Evolutionary conservation across 2,329 filamentous ascomycete species (phyloP).

Genomic region (Helminthosporium solani): DNA sequence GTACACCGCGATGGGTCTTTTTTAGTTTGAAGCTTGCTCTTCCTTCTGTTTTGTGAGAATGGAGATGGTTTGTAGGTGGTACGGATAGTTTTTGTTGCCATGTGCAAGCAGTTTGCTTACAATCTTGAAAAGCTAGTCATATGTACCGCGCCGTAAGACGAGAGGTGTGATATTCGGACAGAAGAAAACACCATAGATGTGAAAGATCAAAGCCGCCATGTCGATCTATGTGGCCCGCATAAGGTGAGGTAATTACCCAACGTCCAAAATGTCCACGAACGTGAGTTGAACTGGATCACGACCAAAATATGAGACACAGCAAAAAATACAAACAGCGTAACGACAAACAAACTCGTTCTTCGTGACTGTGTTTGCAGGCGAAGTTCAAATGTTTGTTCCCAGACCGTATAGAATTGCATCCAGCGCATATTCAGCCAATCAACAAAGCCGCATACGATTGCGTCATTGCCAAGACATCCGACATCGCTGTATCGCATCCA

Average conservation of each 20-base stretch:
- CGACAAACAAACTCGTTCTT: not conserved
- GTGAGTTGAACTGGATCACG: no score
- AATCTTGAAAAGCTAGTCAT: not conserved
- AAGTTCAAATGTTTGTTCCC: no score
- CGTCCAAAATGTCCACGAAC: no score
- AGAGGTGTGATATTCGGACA: not conserved
- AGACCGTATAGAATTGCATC: no score
- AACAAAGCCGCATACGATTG: no score
- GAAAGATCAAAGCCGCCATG: not conserved
- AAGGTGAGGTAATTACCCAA: no score
- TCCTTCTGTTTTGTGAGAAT: not conserved
- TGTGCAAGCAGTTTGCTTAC: slow-evolving; percentile 11
- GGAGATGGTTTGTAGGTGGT: slow-evolving; percentile 8
- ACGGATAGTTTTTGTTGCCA: not conserved
- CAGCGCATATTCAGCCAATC: no score
- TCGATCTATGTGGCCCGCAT: no score
- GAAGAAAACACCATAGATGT: not conserved
- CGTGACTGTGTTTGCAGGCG: not conserved
- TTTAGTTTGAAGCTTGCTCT: not conserved
- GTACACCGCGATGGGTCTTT: not conserved
- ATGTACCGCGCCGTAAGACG: not conserved
- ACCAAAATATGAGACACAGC: no score
- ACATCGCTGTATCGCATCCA: slow-evolving; percentile 18
- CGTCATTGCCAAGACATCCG: slow-evolving; percentile 32
- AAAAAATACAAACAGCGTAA: not conserved